Conservation (phyloP, 768 basidiomycete species). For the Neoboletus magnificus region DNA sequence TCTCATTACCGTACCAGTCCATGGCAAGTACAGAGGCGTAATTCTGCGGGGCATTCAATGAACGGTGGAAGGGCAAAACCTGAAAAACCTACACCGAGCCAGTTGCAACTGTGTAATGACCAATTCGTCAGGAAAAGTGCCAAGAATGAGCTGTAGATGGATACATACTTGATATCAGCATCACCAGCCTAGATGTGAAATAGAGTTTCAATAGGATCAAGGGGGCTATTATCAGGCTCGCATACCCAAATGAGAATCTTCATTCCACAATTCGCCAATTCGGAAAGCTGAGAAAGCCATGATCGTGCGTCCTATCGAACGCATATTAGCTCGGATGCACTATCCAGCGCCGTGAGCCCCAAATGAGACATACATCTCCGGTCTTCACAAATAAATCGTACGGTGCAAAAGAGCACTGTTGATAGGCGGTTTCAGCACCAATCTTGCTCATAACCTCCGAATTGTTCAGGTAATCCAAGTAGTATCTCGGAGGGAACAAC, state of each 20-base stretch:
- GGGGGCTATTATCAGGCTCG: not conserved
- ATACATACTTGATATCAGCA: constrained; percentile 25
- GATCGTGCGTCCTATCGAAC: constrained; percentile 34
- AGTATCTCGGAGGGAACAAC: constrained; percentile 56
- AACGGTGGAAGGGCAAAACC: not conserved
- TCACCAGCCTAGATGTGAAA: constrained; percentile 24
- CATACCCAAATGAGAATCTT: constrained; percentile 42
- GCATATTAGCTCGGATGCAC: not conserved
- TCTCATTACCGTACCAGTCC: constrained; percentile 45
- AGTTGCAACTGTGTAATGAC: constrained; percentile 13
- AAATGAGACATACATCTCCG: constrained; percentile 49
- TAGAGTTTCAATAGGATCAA: not conserved
- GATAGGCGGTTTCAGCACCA: constrained; percentile 49
- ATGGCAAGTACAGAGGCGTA: constrained; percentile 40
- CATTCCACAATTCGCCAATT: constrained; percentile 35
- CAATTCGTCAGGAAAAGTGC: constrained; percentile 1
- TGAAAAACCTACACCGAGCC: constrained; percentile 33
- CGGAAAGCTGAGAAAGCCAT: constrained; percentile 35
- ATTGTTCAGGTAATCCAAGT: constrained; percentile 44
- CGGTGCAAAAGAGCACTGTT: constrained; percentile 47
- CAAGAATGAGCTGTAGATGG: not conserved
- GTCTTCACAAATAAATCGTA: constrained; percentile 44
- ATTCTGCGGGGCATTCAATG: constrained; percentile 20
- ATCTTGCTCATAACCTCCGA: constrained; percentile 40
- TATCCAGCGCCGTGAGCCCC: not conserved